Evolutionary conservation across 805 yeast species (phyloP).

Genomic region (Saturnispora ahearnii): DNA sequence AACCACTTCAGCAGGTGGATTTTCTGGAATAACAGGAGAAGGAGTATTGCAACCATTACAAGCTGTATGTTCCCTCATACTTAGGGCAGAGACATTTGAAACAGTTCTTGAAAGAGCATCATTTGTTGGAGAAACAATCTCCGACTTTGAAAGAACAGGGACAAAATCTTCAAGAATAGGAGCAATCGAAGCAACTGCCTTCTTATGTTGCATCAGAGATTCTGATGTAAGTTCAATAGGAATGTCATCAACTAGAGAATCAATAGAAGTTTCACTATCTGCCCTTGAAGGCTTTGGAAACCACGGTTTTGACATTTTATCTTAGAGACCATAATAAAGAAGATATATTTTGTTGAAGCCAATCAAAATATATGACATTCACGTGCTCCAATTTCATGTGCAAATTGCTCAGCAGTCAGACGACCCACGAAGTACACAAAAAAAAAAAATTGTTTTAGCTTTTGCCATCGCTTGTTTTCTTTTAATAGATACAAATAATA

Average conservation of each 20-base stretch:
- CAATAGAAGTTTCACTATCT: slow-evolving; percentile 2
- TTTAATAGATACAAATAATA: background rate
- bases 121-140: slow-evolving; percentile 27
- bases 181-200: slow-evolving; percentile 71
- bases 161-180: slow-evolving; percentile 64
- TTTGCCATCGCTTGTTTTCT: background rate
- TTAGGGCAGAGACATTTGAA: slow-evolving; percentile 25
- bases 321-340: too few relatives aligned
- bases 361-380: background rate
- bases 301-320: slow-evolving; percentile 1
- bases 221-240: slow-evolving; percentile 26
- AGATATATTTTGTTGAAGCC: background rate
- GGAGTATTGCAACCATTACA: background rate
- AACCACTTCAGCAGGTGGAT: background rate
- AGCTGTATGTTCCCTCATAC: slow-evolving; percentile 17
- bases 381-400: background rate
- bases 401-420: background rate
- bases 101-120: slow-evolving; percentile 26
- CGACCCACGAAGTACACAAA: background rate
- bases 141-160: slow-evolving; percentile 53
- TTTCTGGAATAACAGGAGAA: background rate
- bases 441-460: background rate
- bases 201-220: slow-evolving; percentile 31
- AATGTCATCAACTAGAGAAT: slow-evolving; percentile 12
- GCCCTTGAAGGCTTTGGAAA: background rate